Conservation (phyloP, 352 stramenopile genomes). For the Discostella stelligera region DNA sequence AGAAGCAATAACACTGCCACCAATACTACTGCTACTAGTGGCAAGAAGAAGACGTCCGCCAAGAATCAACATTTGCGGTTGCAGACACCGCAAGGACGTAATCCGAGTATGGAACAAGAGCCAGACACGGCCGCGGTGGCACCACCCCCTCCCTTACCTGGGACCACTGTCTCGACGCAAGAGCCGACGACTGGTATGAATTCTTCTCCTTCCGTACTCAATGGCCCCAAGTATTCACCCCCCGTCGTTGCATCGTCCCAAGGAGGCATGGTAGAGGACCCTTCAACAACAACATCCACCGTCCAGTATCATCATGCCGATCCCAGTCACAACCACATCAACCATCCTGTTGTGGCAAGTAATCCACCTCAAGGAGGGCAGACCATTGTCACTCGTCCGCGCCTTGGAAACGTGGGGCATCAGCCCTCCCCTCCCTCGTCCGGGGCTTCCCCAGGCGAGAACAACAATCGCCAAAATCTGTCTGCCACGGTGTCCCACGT, state of each 20-base stretch:
- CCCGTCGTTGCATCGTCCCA: too few species aligned
- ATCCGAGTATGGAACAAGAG: neutral
- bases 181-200: too few species aligned
- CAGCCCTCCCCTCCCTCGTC: neutral
- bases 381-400: neutral
- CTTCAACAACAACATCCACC: neutral
- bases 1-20: too few species aligned
- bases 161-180: too few species aligned
- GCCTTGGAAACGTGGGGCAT: neutral
- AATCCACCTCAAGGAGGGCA: neutral
- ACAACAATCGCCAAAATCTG: slow-evolving; percentile 2
- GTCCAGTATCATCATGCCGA: neutral
- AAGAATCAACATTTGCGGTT: neutral
- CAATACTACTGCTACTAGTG: neutral
- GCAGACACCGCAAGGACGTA: neutral
- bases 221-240: neutral
- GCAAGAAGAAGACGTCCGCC: neutral
- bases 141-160: neutral
- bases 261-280: too few species aligned
- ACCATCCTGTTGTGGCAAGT: neutral
- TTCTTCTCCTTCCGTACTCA: neutral
- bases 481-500: neutral
- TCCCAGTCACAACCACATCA: neutral
- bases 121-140: neutral
- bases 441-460: slow-evolving; percentile 9